These are phyloP conservation scores for Tulasnella sp. DNA, from an alignment of 768 basidiomycete species.

Conservation along the genomic window DNA sequence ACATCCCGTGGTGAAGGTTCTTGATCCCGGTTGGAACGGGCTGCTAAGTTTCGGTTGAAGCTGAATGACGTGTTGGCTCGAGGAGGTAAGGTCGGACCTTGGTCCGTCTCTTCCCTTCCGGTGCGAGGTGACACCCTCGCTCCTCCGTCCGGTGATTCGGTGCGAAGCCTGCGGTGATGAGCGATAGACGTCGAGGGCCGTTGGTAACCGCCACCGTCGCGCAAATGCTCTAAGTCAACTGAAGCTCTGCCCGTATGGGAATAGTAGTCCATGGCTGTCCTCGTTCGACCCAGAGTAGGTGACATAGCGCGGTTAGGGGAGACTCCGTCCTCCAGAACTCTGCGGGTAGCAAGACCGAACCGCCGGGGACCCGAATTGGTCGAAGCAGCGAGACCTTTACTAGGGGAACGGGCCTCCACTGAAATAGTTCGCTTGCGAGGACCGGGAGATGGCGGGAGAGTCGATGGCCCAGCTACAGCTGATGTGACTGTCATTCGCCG, in stretches of 20 bases:
- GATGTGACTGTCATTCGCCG: slow-evolving; percentile 11
- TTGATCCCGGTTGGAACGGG: not conserved
- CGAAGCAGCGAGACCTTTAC: not conserved
- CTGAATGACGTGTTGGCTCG: slow-evolving; percentile 27
- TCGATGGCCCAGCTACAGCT: not conserved
- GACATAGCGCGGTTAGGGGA: slow-evolving; percentile 1
- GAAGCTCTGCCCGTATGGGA: not conserved
- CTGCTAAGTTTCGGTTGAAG: not conserved
- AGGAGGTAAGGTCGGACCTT: not conserved
- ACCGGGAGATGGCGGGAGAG: not conserved
- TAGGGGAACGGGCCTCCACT: not conserved
- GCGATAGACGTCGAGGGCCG: slow-evolving; percentile 24
- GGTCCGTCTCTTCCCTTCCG: not conserved
- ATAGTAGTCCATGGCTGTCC: slow-evolving; percentile 1
- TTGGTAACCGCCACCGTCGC: slow-evolving; percentile 2
- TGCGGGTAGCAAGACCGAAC: not conserved
- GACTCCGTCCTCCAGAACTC: not conserved
- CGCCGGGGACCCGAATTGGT: not conserved
- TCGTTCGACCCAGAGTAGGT: not conserved
- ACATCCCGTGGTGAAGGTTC: not conserved
- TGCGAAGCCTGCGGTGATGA: not conserved
- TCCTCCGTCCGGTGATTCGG: not conserved
- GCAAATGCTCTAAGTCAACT: not conserved
- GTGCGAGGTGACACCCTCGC: not conserved
- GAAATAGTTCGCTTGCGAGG: slow-evolving; percentile 1